Evolutionary conservation across 148 eudicot genomes (phyloP).

Genomic region (Chenopodium album): DNA sequence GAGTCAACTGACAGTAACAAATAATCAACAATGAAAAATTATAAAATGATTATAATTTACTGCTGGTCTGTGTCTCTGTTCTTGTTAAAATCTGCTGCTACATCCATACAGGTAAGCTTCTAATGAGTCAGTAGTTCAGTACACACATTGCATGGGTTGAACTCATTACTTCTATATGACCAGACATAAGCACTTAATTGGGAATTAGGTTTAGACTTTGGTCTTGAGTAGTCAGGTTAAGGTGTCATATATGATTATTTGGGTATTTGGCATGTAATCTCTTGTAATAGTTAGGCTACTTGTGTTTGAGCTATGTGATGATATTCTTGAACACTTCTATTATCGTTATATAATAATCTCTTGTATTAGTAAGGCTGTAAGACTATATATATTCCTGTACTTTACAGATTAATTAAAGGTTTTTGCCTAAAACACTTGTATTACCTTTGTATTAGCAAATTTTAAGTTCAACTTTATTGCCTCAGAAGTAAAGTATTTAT

Average conservation of each 20-base stretch:
- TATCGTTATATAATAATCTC: no score
- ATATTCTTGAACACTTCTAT: background rate
- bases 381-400: no score
- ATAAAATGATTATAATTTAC: background rate
- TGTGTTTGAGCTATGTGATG: background rate
- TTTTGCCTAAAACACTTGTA: background rate
- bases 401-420: background rate
- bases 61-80: no score
- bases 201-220: background rate
- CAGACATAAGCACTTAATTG: background rate
- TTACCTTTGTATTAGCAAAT: no score
- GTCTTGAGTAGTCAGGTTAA: background rate
- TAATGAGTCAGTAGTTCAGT: background rate
- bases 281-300: background rate
- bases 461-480: no score
- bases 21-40: background rate
- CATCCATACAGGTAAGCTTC: background rate
- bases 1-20: background rate
- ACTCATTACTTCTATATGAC: background rate
- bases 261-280: background rate
- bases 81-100: background rate
- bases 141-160: background rate
- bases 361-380: no score
- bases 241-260: background rate
- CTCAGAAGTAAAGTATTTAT: background rate